phyloP scores from a whole-genome alignment of 768 basidiomycete species.

The Gloeophyllum trabeum region DNA sequence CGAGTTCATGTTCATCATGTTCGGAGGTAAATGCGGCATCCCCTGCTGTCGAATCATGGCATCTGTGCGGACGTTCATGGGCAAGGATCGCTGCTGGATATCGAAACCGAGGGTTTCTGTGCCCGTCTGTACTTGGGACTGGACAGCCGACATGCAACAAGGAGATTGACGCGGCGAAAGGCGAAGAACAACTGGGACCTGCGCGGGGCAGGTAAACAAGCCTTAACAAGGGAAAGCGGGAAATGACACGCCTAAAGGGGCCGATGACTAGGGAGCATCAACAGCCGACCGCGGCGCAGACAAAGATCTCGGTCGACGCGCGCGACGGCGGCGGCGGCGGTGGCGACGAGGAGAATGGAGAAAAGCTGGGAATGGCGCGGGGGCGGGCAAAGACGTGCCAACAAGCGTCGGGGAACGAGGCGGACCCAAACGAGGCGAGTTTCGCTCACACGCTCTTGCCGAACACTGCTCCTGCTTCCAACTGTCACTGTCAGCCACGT shows the following conservation, averaged over 20 bases:
- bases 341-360: neutral
- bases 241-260: neutral
- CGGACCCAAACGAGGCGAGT: neutral
- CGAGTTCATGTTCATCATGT: conserved; percentile 20
- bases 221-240: too few relatives aligned
- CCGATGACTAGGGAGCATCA: neutral
- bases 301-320: too few relatives aligned
- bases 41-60: conserved; percentile 31
- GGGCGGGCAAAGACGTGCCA: neutral
- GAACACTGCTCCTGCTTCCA: too few relatives aligned
- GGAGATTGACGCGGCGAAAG: neutral
- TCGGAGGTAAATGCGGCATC: conserved; percentile 26
- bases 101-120: neutral
- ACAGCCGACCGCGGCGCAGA: too few relatives aligned
- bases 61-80: conserved; percentile 44
- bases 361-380: neutral
- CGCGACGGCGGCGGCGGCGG: neutral
- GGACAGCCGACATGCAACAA: neutral
- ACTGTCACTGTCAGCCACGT: neutral
- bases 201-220: too few relatives aligned
- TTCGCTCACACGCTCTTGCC: neutral
- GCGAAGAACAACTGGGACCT: neutral
- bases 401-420: neutral
- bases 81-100: neutral
- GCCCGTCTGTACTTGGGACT: neutral